Base-by-base conservation (phyloP, 1,284 basidiomycete genomes). In the Cryptococcus hybrid region DNA sequence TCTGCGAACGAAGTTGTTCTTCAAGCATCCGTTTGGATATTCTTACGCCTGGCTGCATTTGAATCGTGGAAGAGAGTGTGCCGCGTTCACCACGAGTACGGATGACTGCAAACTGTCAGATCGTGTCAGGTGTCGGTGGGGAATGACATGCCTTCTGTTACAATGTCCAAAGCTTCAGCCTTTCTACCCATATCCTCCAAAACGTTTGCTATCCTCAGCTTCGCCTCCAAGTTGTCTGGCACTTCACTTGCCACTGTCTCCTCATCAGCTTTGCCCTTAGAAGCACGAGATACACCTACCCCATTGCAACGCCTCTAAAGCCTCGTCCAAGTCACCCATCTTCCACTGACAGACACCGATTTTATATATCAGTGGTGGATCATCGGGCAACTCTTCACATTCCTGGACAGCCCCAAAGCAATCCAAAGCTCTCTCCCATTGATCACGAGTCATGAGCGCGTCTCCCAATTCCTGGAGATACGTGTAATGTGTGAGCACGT, bases 201-300 rank as follows among this genome's bases (percentile, higher is more conserved):
- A 15, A 94, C 85, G 59, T 90, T 89, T 0, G 94, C 94, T 0
- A 97, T 82, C 63, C 89, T 88, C 83, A 93, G 87, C 73, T 90
- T 90, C 6, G 87, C 87, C 35, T 93, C 88, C 62, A 86, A 85
- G 64, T 91, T 84, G 3, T 83, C 82, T 0, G 88, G 86, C 69
- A 92, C 87, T 1, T 84, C 85, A 3, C 83, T 80, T 15, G 88
- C 82, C 13, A 96, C 92, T 90, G 52, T 30, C 9, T 36, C 35
- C 42, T 48, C 13, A 30, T 40, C 24, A 53, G 45, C 38, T 45
- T 30, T n/a, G 38, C 8, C 4, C 9, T 15, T 34, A 7, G n/a
- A 39, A 1, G 7, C 7, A 83, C 34, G 7, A 5, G 37, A 7
- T n/a, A 9, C 34, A 9, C 53, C 0, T 56, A 91, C 92, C 85